phyloP scores from a whole-genome alignment of 208 protist genomes.

The Leishmania guyanensis region DNA sequence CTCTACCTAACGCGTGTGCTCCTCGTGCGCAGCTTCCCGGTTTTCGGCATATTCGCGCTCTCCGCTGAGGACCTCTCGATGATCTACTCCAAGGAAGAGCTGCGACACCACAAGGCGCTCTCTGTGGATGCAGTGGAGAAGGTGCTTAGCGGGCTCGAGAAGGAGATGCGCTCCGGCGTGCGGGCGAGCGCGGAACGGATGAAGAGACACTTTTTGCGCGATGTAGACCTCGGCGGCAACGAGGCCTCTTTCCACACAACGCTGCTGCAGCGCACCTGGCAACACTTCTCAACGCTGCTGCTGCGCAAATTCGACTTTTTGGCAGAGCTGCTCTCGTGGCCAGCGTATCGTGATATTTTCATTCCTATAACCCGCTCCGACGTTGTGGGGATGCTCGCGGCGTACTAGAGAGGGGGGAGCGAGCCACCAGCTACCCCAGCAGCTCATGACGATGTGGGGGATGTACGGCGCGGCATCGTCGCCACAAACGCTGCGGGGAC shows the following conservation, averaged over 20 bases:
- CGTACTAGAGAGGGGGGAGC: constrained; percentile 28
- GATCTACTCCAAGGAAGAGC: constrained; percentile 81
- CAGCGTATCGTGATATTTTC: constrained; percentile 55
- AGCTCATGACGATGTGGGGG: not conserved
- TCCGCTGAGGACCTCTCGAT: constrained; percentile 79
- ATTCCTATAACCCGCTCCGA: constrained; percentile 42
- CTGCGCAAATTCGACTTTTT: constrained; percentile 81
- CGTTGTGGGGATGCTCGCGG: constrained; percentile 47
- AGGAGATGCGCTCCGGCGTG: constrained; percentile 77
- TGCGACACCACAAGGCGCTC: constrained; percentile 79
- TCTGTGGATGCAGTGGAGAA: constrained; percentile 64
- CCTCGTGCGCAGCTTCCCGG: constrained; percentile 71
- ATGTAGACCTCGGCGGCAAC: constrained; percentile 52
- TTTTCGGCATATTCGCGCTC: constrained; percentile 76
- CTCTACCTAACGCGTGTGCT: constrained; percentile 87
- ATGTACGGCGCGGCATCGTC: not conserved
- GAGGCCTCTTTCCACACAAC: constrained; percentile 82
- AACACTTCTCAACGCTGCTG: constrained; percentile 70
- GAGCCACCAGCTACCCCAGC: not conserved
- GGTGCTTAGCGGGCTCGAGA: constrained; percentile 58
- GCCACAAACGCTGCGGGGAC: not conserved
- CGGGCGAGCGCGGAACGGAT: constrained; percentile 62
- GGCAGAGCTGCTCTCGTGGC: constrained; percentile 49
- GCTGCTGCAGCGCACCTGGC: constrained; percentile 84
- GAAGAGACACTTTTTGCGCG: constrained; percentile 83